A percentile compares a stretch with the other conserved stretches of the same genome.
Conservation (phyloP, 805 yeast genomes). For the Cyberlindnera nakhonratchasimensis region DNA sequence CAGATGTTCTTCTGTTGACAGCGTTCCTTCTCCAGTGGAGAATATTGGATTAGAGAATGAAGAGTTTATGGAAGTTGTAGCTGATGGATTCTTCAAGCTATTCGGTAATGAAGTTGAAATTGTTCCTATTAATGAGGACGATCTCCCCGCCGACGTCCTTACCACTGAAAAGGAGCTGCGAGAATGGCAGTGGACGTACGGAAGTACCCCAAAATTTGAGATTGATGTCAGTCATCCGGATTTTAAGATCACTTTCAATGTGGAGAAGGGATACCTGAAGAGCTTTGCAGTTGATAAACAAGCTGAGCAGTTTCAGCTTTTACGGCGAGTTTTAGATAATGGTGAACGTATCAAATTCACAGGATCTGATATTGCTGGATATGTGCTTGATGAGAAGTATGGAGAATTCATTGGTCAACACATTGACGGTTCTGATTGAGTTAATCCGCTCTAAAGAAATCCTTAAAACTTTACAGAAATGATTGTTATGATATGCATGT, state of each 20-base stretch:
- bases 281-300: constrained; percentile 26
- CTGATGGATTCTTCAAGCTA: constrained; percentile 30
- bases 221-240: constrained; percentile 41
- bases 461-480: constrained; percentile 1
- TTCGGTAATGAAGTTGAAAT: constrained; percentile 26
- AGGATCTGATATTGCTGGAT: constrained; percentile 45
- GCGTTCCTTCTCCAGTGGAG: constrained; percentile 77
- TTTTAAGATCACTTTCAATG: constrained; percentile 36
- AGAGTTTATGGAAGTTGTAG: constrained; percentile 40
- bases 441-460: too few species aligned
- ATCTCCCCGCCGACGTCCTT: constrained; percentile 38
- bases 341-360: constrained; percentile 35
- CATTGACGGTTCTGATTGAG: constrained; percentile 41
- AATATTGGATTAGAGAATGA: constrained; percentile 51
- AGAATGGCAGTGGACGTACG: constrained; percentile 73
- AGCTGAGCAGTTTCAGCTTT: constrained; percentile 34
- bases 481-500: neutral
- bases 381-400: constrained; percentile 38
- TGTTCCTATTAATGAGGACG: constrained; percentile 24
- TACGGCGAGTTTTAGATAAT: constrained; percentile 28
- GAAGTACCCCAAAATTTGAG: constrained; percentile 71
- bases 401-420: constrained; percentile 44
- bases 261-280: constrained; percentile 47
- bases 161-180: constrained; percentile 40
- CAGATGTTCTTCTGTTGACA: constrained; percentile 50